Base-by-base conservation (phyloP, 257 asterid species). In the Solanum lycopersicoides region DNA sequence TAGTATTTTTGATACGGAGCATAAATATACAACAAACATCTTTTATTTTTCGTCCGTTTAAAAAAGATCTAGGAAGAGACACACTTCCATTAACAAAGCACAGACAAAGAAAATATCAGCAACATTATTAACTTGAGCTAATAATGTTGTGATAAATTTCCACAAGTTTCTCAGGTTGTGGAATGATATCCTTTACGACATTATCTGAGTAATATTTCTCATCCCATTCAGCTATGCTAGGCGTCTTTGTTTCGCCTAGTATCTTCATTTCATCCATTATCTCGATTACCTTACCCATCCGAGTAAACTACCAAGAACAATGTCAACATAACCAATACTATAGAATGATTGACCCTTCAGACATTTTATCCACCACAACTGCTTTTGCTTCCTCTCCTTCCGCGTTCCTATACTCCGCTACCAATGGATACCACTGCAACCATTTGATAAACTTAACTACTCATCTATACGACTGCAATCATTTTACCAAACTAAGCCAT, bases 311-410 rank as follows among this genome's bases (percentile, higher is more conserved):
- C 89, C 95, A 28, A 91, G 75, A 75, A 83, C 92, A 32, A 90
- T 86, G 86, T 91, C 94, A 25, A 91, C 76, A 47, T 89, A 90
- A 9, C 92, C 93, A 66, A 91, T 79, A n/a, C 42, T 56, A 3
- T 90, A 91, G 89, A 35, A 35, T 35, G 37, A 82, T 34, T 84
- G 84, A 4, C 94, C 86, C 91, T 89, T 88, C 92, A 9, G 2
- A 35, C 87, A 92, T 45, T 84, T 88, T 89, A 56, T 89, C 89
- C 74, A 89, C 2, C 25, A 74, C 50, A 0, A 45, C 80, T 3
- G 16, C 60, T 74, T 76, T 91, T 3, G 73, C 88, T 30, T 90
- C 94, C 23, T 87, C 90, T 30, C 82, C 91, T 80, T 71, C 47
- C 5, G 71, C 89, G 23, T 32, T 68, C 45, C 47, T 50, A 0